Percentiles rank a stretch among this genome's conserved stretches.
Conservation (phyloP, 2,329 filamentous ascomycete species). For the Cryphonectria nitschkei region DNA sequence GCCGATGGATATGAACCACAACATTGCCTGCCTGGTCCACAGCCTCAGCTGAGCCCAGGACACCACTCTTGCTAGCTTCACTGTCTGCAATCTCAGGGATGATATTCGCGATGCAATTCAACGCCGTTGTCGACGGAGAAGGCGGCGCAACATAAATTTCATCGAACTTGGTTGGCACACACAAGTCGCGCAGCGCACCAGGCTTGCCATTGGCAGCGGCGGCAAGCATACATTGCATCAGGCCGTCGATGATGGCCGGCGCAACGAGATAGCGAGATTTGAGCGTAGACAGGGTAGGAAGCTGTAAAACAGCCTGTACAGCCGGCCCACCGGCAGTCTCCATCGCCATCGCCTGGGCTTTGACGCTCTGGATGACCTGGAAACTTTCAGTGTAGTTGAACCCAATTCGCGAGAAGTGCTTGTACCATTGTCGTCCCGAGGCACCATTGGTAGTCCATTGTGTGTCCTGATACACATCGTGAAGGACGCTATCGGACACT, state of each 20-base stretch:
- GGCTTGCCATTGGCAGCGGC: not conserved
- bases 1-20: not conserved
- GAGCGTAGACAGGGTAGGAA: not conserved
- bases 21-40: not conserved
- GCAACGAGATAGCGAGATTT: not conserved
- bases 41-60: not conserved
- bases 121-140: not conserved
- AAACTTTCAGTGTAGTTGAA: not conserved
- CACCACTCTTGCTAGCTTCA: not conserved
- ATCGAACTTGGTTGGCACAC: not conserved
- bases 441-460: not conserved
- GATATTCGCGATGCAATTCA: not conserved
- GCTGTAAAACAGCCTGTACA: not conserved
- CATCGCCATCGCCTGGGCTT: not conserved
- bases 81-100: not conserved
- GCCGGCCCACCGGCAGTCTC: not conserved
- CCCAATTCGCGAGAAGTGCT: not conserved
- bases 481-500: not conserved
- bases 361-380: not conserved
- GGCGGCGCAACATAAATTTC: not conserved
- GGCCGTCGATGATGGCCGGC: not conserved
- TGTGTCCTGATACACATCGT: not conserved
- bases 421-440: not conserved
- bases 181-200: not conserved
- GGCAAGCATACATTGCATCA: not conserved